These are phyloP conservation scores for Penicillium paxilli DNA, from an alignment of 495 filamentous ascomycete genomes.

Conservation along the genomic window DNA sequence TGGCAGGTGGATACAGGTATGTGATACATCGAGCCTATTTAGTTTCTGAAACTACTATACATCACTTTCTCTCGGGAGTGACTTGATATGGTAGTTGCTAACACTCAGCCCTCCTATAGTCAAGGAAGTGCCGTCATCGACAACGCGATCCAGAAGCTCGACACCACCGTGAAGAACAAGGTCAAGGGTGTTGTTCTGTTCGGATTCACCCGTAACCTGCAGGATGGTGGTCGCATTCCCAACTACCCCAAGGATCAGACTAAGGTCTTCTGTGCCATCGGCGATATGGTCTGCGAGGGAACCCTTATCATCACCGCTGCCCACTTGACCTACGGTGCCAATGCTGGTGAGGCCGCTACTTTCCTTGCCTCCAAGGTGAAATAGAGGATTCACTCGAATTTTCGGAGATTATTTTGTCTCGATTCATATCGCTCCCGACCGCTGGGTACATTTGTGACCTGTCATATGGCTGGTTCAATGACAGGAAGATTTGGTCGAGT, in stretches of 20 bases:
- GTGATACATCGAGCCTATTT: too few relatives aligned
- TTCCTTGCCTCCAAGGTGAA: conserved; percentile 16
- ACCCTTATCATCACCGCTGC: conserved; percentile 46
- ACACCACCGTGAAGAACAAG: conserved; percentile 38
- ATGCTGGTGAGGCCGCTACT: conserved; percentile 12
- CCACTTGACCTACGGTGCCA: conserved; percentile 43
- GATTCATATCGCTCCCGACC: too few relatives aligned
- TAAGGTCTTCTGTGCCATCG: conserved; percentile 50
- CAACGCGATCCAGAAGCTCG: conserved; percentile 42
- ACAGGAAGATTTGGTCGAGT: background rate
- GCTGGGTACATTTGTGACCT: too few relatives aligned
- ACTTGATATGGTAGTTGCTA: too few relatives aligned
- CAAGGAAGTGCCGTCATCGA: conserved; percentile 57
- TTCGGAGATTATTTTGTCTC: background rate
- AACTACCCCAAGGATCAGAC: conserved; percentile 44
- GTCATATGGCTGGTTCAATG: background rate
- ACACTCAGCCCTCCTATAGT: conserved; percentile 17
- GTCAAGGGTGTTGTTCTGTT: conserved; percentile 55
- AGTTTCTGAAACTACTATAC: too few relatives aligned
- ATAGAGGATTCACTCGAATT: background rate
- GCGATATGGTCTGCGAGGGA: conserved; percentile 53
- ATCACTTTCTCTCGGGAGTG: too few relatives aligned
- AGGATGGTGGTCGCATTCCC: conserved; percentile 47
- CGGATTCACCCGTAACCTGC: conserved; percentile 56
- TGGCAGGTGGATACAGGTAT: conserved; percentile 51